Conservation (phyloP, 1,284 basidiomycete species). For the Peniophora sp. region DNA sequence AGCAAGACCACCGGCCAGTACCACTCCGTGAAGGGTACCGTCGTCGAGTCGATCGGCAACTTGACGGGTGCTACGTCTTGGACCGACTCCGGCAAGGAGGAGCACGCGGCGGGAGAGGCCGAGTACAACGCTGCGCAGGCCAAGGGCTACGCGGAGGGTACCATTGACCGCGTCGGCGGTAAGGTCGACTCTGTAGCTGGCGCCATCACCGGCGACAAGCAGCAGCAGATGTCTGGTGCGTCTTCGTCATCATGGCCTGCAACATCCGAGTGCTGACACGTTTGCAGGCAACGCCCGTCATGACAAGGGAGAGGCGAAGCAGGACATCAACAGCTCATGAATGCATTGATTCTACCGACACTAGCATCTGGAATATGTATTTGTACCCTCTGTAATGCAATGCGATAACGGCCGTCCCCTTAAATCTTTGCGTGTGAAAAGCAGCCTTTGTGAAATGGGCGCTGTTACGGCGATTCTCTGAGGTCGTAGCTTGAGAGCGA, state of each 20-base stretch:
- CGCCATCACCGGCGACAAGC: slow-evolving; percentile 56
- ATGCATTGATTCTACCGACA: not conserved
- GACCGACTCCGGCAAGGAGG: slow-evolving; percentile 48
- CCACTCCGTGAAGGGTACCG: slow-evolving; percentile 43
- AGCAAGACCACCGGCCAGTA: slow-evolving; percentile 45
- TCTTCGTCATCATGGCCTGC: slow-evolving; percentile 2
- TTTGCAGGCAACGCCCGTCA: slow-evolving; percentile 23
- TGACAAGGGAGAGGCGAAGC: slow-evolving; percentile 33
- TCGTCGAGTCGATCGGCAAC: slow-evolving; percentile 31
- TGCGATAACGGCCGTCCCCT: no score
- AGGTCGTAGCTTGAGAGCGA: no score
- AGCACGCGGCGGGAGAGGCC: slow-evolving; percentile 58
- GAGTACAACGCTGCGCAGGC: slow-evolving; percentile 51
- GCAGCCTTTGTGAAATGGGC: no score
- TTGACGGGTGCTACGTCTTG: slow-evolving; percentile 6
- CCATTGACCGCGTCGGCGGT: slow-evolving; percentile 49
- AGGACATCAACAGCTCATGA: slow-evolving; percentile 20
- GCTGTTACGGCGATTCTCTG: no score
- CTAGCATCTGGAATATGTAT: no score
- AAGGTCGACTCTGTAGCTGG: slow-evolving; percentile 64
- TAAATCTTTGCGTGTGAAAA: no score
- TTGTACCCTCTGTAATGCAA: no score
- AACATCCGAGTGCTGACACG: not conserved
- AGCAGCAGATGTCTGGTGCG: slow-evolving; percentile 50
- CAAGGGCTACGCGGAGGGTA: slow-evolving; percentile 51